Evolutionary conservation across 768 basidiomycete species (phyloP).

Genomic region (Tricholoma bakamatsutake): DNA sequence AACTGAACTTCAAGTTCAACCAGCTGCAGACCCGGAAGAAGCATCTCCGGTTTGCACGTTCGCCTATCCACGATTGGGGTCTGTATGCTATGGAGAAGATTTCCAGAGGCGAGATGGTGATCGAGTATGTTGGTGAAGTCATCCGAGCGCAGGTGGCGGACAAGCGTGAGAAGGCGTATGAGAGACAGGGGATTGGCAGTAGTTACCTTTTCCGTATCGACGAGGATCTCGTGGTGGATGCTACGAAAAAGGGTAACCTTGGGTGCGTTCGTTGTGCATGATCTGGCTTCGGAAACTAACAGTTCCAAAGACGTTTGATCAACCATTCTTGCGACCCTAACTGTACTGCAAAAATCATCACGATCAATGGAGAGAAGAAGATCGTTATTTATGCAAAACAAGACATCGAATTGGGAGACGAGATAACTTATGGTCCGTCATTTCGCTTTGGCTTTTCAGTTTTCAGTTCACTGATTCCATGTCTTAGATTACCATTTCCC

Average conservation of each 20-base stretch:
- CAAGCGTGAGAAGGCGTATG: constrained; percentile 94
- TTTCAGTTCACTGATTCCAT: neutral
- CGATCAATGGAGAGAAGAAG: constrained; percentile 90
- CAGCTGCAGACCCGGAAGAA: constrained; percentile 98
- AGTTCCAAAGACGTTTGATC: constrained; percentile 72
- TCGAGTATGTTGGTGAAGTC: constrained; percentile 98
- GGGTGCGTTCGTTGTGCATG: constrained; percentile 52
- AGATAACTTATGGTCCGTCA: constrained; percentile 91
- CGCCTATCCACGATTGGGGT: constrained; percentile 98
- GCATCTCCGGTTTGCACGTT: constrained; percentile 89
- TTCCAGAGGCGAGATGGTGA: constrained; percentile 93
- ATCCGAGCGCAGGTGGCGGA: constrained; percentile 95
- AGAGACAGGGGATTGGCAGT: constrained; percentile 95
- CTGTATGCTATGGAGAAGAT: constrained; percentile 98
- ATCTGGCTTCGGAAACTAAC: constrained; percentile 8
- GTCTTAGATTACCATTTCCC: constrained; percentile 95
- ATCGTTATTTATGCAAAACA: constrained; percentile 99
- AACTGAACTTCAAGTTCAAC: constrained; percentile 93
- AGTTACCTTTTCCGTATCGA: constrained; percentile 98
- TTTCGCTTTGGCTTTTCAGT: neutral
- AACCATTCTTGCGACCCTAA: constrained; percentile 98
- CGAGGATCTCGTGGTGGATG: constrained; percentile 96
- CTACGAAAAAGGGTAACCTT: constrained; percentile 98
- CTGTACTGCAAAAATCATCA: constrained; percentile 87
- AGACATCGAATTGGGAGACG: constrained; percentile 93